Conservation (phyloP, 1,139 yeast genomes). For the Suhomyces ambrosiae region DNA sequence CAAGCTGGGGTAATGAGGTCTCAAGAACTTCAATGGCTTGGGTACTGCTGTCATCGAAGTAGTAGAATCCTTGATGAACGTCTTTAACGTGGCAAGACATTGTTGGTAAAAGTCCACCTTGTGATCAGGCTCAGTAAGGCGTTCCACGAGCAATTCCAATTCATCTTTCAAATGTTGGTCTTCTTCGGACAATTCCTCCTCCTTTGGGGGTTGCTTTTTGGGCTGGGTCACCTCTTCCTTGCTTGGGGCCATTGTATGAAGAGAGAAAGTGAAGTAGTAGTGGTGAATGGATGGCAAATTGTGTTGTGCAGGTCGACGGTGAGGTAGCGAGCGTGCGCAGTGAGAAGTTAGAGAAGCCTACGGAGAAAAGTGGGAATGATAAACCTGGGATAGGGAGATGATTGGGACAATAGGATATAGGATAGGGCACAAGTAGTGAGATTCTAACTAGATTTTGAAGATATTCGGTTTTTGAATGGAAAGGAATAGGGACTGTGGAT, state of each 20-base stretch:
- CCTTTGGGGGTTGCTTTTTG: constrained; percentile 42
- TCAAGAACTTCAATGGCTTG: constrained; percentile 90
- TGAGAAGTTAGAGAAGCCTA: neutral
- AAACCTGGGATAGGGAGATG: no score
- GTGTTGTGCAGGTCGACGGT: constrained; percentile 4
- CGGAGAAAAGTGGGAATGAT: neutral
- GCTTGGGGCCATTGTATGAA: constrained; percentile 18
- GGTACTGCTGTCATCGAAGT: constrained; percentile 99
- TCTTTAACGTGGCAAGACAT: constrained; percentile 69
- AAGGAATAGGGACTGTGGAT: no score
- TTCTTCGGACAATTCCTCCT: constrained; percentile 91
- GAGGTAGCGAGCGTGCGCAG: neutral
- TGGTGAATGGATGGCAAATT: constrained; percentile 14
- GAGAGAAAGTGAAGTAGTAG: constrained; percentile 5
- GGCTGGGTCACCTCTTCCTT: constrained; percentile 23
- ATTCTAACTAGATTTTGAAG: no score
- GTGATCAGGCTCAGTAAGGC: constrained; percentile 50
- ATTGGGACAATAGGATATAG: no score
- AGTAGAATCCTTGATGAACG: constrained; percentile 85
- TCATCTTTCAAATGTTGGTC: constrained; percentile 88
- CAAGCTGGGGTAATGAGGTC: constrained; percentile 79
- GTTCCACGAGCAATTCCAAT: constrained; percentile 83
- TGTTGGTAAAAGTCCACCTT: constrained; percentile 55
- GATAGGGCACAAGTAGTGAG: no score
- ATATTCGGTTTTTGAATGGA: no score